phyloP scores from a whole-genome alignment of 176 grass and related monocot genomes.

The Rhynchospora breviuscula region DNA sequence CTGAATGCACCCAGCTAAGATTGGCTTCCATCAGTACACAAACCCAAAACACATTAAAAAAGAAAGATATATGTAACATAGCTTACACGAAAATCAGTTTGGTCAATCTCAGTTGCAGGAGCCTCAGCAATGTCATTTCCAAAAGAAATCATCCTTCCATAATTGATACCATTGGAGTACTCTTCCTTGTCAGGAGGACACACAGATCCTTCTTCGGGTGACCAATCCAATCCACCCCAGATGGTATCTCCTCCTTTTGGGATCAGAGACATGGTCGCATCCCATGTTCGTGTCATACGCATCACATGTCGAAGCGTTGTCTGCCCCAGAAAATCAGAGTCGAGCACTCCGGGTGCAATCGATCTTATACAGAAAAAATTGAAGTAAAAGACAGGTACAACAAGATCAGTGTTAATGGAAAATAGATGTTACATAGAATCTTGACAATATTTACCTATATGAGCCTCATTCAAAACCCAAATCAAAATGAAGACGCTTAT shows the following conservation, averaged over 20 bases:
- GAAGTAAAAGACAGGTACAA: background rate
- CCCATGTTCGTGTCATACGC: slow-evolving; percentile 99
- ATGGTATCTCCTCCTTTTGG: slow-evolving; percentile 97
- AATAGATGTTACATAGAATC: background rate
- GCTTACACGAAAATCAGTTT: slow-evolving; percentile 81
- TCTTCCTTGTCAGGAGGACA: slow-evolving; percentile 64
- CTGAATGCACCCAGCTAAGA: background rate
- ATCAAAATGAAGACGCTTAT: background rate
- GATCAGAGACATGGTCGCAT: slow-evolving; percentile 96
- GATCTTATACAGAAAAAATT: slow-evolving; percentile 42
- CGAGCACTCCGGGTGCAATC: slow-evolving; percentile 83
- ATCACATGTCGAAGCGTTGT: slow-evolving; percentile 91
- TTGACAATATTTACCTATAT: background rate
- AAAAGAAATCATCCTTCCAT: slow-evolving; percentile 81
- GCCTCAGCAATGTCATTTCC: slow-evolving; percentile 73
- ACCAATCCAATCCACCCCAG: slow-evolving; percentile 86
- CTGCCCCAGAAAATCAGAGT: slow-evolving; percentile 88
- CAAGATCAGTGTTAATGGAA: background rate
- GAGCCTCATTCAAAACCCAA: background rate
- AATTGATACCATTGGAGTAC: slow-evolving; percentile 52
- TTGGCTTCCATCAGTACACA: background rate
- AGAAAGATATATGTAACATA: slow-evolving; percentile 2
- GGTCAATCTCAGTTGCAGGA: slow-evolving; percentile 50
- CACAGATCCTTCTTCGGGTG: slow-evolving; percentile 63
- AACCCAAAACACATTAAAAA: background rate